These are phyloP conservation scores for Paramecium primaurelia DNA, from an alignment of 73 alveolate species.

Conservation along the genomic window DNA sequence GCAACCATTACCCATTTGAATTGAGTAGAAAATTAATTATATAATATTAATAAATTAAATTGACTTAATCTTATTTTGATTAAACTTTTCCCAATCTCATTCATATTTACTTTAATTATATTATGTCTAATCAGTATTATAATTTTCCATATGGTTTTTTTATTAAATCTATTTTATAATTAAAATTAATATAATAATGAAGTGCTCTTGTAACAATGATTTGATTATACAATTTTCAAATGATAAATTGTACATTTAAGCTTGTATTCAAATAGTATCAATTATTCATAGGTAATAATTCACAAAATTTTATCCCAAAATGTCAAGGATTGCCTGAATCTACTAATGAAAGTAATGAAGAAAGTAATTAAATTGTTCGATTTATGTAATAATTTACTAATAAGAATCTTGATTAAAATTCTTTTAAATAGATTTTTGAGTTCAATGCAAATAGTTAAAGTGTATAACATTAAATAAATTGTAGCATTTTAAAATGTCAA, in stretches of 20 bases:
- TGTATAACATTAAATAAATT: neutral
- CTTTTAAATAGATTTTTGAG: neutral
- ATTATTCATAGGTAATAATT: neutral
- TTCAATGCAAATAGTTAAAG: neutral
- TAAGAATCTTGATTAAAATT: neutral
- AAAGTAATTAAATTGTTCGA: neutral
- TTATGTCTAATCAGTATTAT: neutral
- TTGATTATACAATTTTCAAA: neutral
- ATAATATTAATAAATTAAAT: neutral
- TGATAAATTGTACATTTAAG: neutral
- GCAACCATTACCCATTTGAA: conserved; percentile 1
- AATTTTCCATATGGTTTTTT: neutral
- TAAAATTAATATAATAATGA: neutral
- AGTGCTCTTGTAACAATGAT: neutral
- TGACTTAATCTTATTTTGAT: neutral
- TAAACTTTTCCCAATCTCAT: neutral
- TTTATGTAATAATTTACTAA: neutral
- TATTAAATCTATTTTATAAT: neutral
- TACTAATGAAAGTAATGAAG: neutral
- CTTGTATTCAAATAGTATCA: neutral
- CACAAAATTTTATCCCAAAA: neutral
- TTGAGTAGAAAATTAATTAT: neutral
- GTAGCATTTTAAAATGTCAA: neutral
- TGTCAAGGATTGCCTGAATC: neutral
- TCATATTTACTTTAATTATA: too few species aligned